Conservation (phyloP, 1,139 yeast species). For the Saccharomyces hybrid region DNA sequence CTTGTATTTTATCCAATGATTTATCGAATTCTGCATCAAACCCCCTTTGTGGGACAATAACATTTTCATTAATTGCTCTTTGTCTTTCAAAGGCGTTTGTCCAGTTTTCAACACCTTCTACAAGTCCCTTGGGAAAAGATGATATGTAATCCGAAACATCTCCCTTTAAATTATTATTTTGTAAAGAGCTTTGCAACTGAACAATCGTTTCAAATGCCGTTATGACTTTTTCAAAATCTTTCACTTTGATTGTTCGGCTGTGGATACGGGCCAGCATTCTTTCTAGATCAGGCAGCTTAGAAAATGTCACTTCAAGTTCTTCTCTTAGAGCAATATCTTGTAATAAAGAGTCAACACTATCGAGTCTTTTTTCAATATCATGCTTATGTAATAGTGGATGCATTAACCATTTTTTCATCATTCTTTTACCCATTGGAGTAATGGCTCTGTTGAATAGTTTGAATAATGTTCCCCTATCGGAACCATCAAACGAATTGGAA, state of each 20-base stretch:
- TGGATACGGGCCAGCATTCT: slow-evolving; percentile 82
- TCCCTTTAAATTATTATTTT: slow-evolving; percentile 42
- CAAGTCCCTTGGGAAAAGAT: slow-evolving; percentile 50
- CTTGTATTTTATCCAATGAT: slow-evolving; percentile 50
- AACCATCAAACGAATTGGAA: slow-evolving; percentile 83
- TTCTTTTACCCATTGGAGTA: slow-evolving; percentile 89
- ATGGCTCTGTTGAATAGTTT: slow-evolving; percentile 72
- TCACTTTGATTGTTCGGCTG: slow-evolving; percentile 69
- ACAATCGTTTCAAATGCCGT: slow-evolving; percentile 68
- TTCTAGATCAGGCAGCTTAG: slow-evolving; percentile 78
- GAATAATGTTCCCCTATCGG: slow-evolving; percentile 81
- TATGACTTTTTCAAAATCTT: slow-evolving; percentile 75
- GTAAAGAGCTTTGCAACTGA: slow-evolving; percentile 40
- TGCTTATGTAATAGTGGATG: slow-evolving; percentile 65
- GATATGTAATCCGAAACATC: slow-evolving; percentile 42
- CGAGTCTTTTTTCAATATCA: slow-evolving; percentile 66
- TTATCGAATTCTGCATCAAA: slow-evolving; percentile 83
- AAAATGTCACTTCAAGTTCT: slow-evolving; percentile 48
- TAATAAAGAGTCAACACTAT: slow-evolving; percentile 71
- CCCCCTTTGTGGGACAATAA: slow-evolving; percentile 70
- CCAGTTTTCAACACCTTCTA: slow-evolving; percentile 57
- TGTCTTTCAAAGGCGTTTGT: slow-evolving; percentile 73
- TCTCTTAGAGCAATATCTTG: slow-evolving; percentile 53
- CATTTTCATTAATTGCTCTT: slow-evolving; percentile 53
- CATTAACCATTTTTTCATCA: slow-evolving; percentile 76